phyloP scores from a whole-genome alignment of 2,329 filamentous ascomycete genomes.

The Cercospora citrullina region DNA sequence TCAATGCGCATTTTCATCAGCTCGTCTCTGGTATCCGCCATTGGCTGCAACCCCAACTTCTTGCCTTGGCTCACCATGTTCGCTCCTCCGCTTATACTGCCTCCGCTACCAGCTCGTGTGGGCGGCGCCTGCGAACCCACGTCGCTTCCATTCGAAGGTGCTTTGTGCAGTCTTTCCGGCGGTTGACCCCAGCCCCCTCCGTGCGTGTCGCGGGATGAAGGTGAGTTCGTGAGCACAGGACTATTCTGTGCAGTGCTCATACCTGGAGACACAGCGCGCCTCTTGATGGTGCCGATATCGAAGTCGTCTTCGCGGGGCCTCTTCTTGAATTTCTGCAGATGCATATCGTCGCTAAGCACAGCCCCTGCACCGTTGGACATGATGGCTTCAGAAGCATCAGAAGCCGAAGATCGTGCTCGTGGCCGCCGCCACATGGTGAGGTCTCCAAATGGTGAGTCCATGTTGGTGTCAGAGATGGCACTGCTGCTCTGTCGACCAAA shows the following conservation, averaged over 20 bases:
- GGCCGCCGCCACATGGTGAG: slow-evolving; percentile 33
- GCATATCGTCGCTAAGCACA: slow-evolving; percentile 38
- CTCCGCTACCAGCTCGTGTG: slow-evolving; percentile 18
- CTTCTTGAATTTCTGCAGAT: slow-evolving; percentile 59
- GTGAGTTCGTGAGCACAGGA: slow-evolving; percentile 77
- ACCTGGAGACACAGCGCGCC: slow-evolving; percentile 85
- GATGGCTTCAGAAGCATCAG: slow-evolving; percentile 36
- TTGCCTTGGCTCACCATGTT: slow-evolving; percentile 42
- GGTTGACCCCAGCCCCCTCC: slow-evolving; percentile 72
- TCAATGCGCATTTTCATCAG: slow-evolving; percentile 75
- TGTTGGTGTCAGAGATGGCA: slow-evolving; percentile 63
- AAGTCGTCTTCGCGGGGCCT: slow-evolving; percentile 89
- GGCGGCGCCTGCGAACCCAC: slow-evolving; percentile 9
- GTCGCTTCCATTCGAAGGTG: slow-evolving; percentile 19
- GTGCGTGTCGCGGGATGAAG: slow-evolving; percentile 65
- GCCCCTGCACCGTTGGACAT: slow-evolving; percentile 22
- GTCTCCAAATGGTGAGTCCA: slow-evolving; percentile 62
- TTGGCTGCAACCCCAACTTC: slow-evolving; percentile 80
- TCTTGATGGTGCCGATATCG: slow-evolving; percentile 83
- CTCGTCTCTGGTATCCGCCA: slow-evolving; percentile 93
- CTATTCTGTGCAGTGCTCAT: slow-evolving; percentile 85
- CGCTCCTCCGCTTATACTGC: slow-evolving; percentile 12
- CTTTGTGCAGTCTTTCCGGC: slow-evolving; percentile 47
- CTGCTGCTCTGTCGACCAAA: slow-evolving; percentile 58
- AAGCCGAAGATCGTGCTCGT: slow-evolving; percentile 36